Conservation (phyloP, 768 basidiomycete species). For the Leccinum uliginosum region DNA sequence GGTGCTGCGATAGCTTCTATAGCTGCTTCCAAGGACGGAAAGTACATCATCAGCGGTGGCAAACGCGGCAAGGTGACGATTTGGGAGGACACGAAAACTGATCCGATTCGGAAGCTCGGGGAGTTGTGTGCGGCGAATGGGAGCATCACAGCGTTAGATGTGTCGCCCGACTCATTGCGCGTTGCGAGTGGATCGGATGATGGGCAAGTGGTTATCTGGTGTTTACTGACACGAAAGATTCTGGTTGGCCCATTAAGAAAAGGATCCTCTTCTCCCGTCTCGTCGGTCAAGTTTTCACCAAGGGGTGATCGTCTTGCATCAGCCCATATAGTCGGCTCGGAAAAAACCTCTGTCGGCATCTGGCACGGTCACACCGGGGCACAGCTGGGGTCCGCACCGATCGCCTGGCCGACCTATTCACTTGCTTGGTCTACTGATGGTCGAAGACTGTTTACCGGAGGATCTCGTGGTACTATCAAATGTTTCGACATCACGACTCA, state of each 20-base stretch:
- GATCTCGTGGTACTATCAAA: conserved; percentile 6
- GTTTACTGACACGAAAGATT: neutral
- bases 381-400: neutral
- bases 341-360: neutral
- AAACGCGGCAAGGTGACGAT: conserved; percentile 3
- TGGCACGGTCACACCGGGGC: conserved; percentile 14
- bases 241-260: conserved; percentile 3
- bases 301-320: conserved; percentile 9
- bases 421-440: conserved; percentile 17
- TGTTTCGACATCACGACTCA: conserved; percentile 9
- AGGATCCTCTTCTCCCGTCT: conserved; percentile 1
- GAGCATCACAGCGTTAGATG: conserved; percentile 7
- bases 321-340: neutral
- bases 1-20: neutral
- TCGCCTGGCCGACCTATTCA: neutral
- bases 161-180: conserved; percentile 4
- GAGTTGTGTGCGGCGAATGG: neutral
- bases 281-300: conserved; percentile 18
- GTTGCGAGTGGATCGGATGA: conserved; percentile 3
- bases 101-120: neutral
- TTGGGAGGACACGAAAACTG: conserved; percentile 1
- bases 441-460: conserved; percentile 12
- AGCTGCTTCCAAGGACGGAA: conserved; percentile 7
- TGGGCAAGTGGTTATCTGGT: conserved; percentile 6
- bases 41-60: conserved; percentile 7